Evolutionary conservation across 768 basidiomycete species (phyloP).

Genomic region (Leccinum sublutescens): DNA sequence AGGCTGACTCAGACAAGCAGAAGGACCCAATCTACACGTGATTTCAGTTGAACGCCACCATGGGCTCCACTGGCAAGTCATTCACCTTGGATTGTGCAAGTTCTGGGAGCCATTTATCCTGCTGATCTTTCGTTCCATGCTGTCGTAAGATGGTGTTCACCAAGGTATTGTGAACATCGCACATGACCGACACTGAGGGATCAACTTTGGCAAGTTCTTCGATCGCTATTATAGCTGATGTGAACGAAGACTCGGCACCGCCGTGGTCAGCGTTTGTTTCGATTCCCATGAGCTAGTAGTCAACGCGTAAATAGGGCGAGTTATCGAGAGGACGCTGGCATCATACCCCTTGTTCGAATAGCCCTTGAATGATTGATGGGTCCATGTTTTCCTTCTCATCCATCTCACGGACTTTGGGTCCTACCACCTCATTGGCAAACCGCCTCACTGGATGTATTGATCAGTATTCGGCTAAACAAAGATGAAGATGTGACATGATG

Average conservation of each 20-base stretch:
- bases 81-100: constrained; percentile 74
- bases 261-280: constrained; percentile 83
- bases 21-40: constrained; percentile 82
- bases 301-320: not conserved
- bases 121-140: constrained; percentile 81
- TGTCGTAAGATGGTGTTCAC: constrained; percentile 92
- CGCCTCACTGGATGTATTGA: constrained; percentile 62
- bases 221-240: constrained; percentile 91
- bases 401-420: constrained; percentile 93
- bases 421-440: constrained; percentile 87
- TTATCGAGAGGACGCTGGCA: not conserved
- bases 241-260: constrained; percentile 90
- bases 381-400: constrained; percentile 98
- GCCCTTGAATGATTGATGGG: constrained; percentile 74
- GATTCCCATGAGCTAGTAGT: constrained; percentile 94
- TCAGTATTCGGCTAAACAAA: constrained; percentile 1
- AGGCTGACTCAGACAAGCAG: constrained; percentile 88
- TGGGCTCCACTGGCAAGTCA: not conserved
- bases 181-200: constrained; percentile 93
- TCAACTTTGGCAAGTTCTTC: constrained; percentile 97
- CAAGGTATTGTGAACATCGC: constrained; percentile 98
- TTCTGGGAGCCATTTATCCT: constrained; percentile 85
- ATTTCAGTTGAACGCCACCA: not conserved
- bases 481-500: not conserved
- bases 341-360: constrained; percentile 94